These are phyloP conservation scores for Podochytrium sp. DNA, from an alignment of 192 early-diverging fungal species.

Conservation along the genomic window DNA sequence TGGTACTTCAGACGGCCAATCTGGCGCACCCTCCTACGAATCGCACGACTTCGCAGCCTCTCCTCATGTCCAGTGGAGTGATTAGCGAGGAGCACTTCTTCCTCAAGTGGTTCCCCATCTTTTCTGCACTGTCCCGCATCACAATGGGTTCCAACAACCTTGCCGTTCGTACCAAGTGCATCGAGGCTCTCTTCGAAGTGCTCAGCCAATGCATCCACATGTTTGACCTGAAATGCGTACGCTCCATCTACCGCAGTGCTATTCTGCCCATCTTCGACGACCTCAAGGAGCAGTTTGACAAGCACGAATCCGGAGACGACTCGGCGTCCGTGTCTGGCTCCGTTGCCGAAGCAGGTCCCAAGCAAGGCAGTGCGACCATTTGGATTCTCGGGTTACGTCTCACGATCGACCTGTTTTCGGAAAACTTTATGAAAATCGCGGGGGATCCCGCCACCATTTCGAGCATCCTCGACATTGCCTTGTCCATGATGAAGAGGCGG, in stretches of 20 bases:
- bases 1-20: neutral
- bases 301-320: conserved; percentile 3
- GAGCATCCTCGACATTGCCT: conserved; percentile 42
- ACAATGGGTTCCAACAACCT: conserved; percentile 49
- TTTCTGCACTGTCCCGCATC: conserved; percentile 56
- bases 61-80: conserved; percentile 42
- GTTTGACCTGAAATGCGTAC: conserved; percentile 56
- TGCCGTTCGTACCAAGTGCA: conserved; percentile 43
- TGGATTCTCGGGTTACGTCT: conserved; percentile 55
- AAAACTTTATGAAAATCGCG: conserved; percentile 40
- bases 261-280: conserved; percentile 62
- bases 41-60: conserved; percentile 37
- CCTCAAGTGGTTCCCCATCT: conserved; percentile 62
- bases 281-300: conserved; percentile 42
- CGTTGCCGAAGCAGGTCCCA: conserved; percentile 6
- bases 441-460: conserved; percentile 33
- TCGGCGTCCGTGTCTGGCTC: neutral
- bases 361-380: conserved; percentile 48
- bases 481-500: conserved; percentile 45
- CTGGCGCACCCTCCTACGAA: neutral
- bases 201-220: conserved; percentile 40
- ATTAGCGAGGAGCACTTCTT: conserved; percentile 61
- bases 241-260: conserved; percentile 50
- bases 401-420: conserved; percentile 46
- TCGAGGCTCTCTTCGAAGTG: conserved; percentile 57